Percentiles rank a stretch among this genome's conserved stretches.
These are phyloP conservation scores for Aspergillus jensenii DNA, from an alignment of 2,329 filamentous ascomycete species.

Conservation along the genomic window DNA sequence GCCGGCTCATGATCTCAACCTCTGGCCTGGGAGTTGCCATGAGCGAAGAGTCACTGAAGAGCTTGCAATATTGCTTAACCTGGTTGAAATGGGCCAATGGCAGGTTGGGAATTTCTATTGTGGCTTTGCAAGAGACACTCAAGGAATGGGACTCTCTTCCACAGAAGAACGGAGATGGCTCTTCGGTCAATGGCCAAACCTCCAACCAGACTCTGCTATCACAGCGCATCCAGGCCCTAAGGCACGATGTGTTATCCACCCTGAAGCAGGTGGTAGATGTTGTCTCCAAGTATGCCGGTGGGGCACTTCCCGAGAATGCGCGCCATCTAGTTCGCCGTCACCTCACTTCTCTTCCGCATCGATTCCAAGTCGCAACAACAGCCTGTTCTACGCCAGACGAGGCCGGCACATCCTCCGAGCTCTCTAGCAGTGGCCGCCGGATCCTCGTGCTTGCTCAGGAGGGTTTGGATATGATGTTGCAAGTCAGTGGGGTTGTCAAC, in stretches of 20 bases:
- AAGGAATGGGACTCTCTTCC: conserved; percentile 73
- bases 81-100: conserved; percentile 81
- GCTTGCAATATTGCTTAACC: conserved; percentile 78
- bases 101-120: conserved; percentile 73
- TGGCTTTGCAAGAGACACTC: conserved; percentile 70
- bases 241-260: conserved; percentile 71
- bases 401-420: conserved; percentile 40
- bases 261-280: conserved; percentile 79
- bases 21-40: conserved; percentile 89
- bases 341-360: conserved; percentile 77
- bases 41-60: conserved; percentile 81
- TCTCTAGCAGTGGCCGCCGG: conserved; percentile 64
- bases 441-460: conserved; percentile 86
- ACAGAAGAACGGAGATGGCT: conserved; percentile 26
- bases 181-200: conserved; percentile 18
- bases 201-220: conserved; percentile 24
- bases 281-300: conserved; percentile 88
- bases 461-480: conserved; percentile 88
- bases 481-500: conserved; percentile 84
- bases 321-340: conserved; percentile 78
- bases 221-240: conserved; percentile 65
- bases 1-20: conserved; percentile 82
- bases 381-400: conserved; percentile 37
- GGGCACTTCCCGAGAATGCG: conserved; percentile 86
- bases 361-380: conserved; percentile 73